Evolutionary conservation across 2,329 filamentous ascomycete species (phyloP).

Genomic region (Trichoderma asperellum): DNA sequence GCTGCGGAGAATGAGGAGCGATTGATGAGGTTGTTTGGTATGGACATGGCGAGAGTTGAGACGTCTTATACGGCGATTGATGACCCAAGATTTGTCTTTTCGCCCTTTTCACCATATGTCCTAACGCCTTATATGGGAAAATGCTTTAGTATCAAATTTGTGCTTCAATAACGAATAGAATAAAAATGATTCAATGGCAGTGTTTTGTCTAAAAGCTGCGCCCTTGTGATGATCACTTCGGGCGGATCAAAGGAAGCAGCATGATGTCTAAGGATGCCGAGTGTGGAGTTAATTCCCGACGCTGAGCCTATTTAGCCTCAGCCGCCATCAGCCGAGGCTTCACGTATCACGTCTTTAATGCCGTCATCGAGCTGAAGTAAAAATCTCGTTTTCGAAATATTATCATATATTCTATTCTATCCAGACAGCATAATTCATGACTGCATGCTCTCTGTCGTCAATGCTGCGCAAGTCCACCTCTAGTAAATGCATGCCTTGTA

Average conservation of each 20-base stretch:
- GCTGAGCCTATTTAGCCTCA: neutral
- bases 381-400: neutral
- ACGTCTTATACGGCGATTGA: neutral
- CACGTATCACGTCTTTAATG: neutral
- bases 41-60: neutral
- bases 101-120: neutral
- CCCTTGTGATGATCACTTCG: constrained; percentile 18
- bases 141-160: neutral
- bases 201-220: neutral
- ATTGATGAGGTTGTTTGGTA: constrained; percentile 15
- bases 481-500: constrained; percentile 5
- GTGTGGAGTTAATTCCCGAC: neutral
- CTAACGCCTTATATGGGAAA: neutral
- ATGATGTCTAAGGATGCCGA: neutral
- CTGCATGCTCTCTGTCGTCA: neutral
- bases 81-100: neutral
- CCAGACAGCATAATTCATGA: neutral
- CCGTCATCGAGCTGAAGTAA: neutral
- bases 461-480: neutral
- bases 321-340: constrained; percentile 17
- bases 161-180: neutral
- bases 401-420: neutral
- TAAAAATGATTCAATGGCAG: neutral
- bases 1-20: constrained; percentile 26
- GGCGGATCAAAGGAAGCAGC: neutral